Base-by-base conservation (phyloP, 1,284 basidiomycete genomes). In the Microbotryomycetes sp. region DNA sequence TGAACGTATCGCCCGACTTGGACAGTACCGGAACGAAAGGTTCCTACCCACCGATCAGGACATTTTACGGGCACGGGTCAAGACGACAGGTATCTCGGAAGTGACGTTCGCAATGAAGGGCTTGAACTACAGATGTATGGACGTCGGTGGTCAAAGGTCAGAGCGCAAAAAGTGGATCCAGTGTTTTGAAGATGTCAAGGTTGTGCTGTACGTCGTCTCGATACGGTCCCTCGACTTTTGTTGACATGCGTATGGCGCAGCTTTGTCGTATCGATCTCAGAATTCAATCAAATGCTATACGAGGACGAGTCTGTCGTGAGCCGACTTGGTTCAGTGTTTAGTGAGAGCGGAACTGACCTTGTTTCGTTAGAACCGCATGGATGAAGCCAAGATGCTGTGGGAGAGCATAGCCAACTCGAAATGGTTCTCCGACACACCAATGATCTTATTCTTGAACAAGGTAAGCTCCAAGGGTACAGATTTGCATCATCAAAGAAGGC, bases 1-100 rank as follows among this genome's bases (percentile, higher is more conserved):
- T 46, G 54, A 62, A 5, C 68, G 75, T 7, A 72, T 75, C 59
- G 75, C 70, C 15, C 62, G 60, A 4, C 69, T 66, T n/a, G 60
- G 35, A 41, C 11, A 18, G 11, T 41, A 11, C 35, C 9, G 18
- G 35, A 9, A 41, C 11, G 11, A 41, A 41, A 9, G 64, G 29
- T 76, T 74, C 66, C 48, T 71, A 18, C 75, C 75, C 1, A 73
- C 71, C 6, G 75, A 76, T 56, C 71, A 75, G 54, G 75, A 76
- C 55, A 73, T 76, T 24, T 62, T 76, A 4, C 68, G 74, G 35
- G 74, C 75, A 26, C 72, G 75, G n/a, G 75, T 76, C 23, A 74
- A 74, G 64, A 74, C 73, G 24, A 74, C 73, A n/a, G 73, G 73
- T 45, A 74, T 74, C 63, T 71, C 72, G n/a, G 35, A 52, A 28